Evolutionary conservation across 805 yeast species (phyloP), one percentile per base, ranked within the genome.

Genomic region (Starmerella bombi): DNA sequence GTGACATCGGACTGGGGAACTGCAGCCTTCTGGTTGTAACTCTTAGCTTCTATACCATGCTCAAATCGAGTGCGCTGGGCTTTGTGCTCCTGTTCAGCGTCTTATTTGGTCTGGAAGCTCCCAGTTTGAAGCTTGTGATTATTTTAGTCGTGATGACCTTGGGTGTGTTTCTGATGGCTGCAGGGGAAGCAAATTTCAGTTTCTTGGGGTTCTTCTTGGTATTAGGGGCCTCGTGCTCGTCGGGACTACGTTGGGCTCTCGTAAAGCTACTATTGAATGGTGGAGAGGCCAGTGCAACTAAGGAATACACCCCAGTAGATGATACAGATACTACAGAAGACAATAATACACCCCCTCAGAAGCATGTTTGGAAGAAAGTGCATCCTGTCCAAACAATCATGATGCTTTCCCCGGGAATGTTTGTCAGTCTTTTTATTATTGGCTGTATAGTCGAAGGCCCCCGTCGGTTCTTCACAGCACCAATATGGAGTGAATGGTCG

Each of bases 241-340:
- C 91, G 14, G 98, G 98, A 0, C 63, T 91, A 38, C 71, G 98
- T 48, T 91, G 98, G 98, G 88, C 94, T 1, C 72, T 86, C 46
- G 85, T 97, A 1, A 97, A 91, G 56, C 59, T 91, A 18, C 67
- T 88, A 27, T 63, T 91, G 37, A 78, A 71, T 49, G 68, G 64
- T 33, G 75, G 75, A 12, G 33, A 31, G 14, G 31, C n/a, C n/a
- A 12, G 17, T 28, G 31, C 17, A 12, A 15, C n/a, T 7, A 28
- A 28, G 6, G 27, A 12, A 7, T n/a, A n/a, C n/a, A n/a, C n/a
- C n/a, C n/a, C n/a, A n/a, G n/a, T n/a, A n/a, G 27, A 23, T 23
- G 27, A 23, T 12, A 7, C 7, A 7, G 6, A 5, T 8, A 6
- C 19, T 8, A 17, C 14, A 21, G n/a, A 29, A 8, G 17, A 9